These are phyloP conservation scores for Candida cerambycidarum DNA, from an alignment of 805 yeast species.

Conservation along the genomic window DNA sequence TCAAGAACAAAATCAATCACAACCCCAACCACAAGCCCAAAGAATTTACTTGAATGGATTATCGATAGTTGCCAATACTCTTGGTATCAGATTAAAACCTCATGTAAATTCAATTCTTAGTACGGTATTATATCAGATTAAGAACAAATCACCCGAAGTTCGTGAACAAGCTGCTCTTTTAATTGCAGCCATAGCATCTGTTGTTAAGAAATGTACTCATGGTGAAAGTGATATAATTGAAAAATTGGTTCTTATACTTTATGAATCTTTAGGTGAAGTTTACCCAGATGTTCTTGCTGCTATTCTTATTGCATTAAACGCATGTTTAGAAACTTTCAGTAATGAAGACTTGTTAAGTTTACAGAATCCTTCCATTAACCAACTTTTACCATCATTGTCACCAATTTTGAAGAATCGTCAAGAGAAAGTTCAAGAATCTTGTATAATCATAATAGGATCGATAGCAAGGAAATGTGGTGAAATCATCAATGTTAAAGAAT, in stretches of 20 bases:
- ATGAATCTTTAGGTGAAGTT: constrained; percentile 91
- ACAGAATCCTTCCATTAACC: constrained; percentile 71
- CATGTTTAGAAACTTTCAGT: constrained; percentile 62
- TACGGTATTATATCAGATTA: constrained; percentile 68
- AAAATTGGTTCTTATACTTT: constrained; percentile 72
- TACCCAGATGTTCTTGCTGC: constrained; percentile 93
- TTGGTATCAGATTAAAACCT: constrained; percentile 66
- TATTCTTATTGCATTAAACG: constrained; percentile 65
- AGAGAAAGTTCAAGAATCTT: constrained; percentile 84
- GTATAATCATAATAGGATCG: constrained; percentile 75
- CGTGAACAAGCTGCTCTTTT: constrained; percentile 86
- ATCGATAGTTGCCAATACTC: constrained; percentile 58
- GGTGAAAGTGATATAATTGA: constrained; percentile 62
- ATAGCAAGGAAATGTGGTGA: constrained; percentile 82
- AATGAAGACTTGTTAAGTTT: constrained; percentile 52
- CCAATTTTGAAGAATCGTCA: constrained; percentile 90
- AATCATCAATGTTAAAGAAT: constrained; percentile 84
- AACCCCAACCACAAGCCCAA: constrained; percentile 50
- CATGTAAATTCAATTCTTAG: constrained; percentile 72
- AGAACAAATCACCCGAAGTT: constrained; percentile 66
- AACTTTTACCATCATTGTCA: constrained; percentile 80
- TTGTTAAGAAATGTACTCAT: constrained; percentile 56
- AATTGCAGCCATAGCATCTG: constrained; percentile 63
- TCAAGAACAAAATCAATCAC: constrained; percentile 75
- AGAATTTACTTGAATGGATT: constrained; percentile 57